Base-by-base conservation (phyloP, 805 yeast genomes). In the Saccharomyces paradoxus region DNA sequence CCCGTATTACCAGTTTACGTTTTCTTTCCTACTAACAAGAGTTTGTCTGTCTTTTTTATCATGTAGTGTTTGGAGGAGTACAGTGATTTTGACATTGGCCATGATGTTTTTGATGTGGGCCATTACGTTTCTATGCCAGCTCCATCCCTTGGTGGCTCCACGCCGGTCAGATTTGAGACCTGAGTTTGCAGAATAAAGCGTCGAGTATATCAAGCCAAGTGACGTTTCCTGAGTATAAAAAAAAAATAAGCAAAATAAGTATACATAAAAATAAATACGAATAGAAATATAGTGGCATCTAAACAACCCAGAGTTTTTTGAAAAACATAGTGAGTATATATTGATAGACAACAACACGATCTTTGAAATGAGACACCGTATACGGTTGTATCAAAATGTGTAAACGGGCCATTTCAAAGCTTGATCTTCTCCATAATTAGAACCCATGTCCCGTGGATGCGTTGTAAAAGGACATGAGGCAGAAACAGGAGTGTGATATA, bases 51-150 rank as follows among this genome's bases (percentile, higher is more conserved):
- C 24, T 48, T 30, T 30, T 51, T 37, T 30, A 21, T 49, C 24
- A 24, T 8, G 17, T 9, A 78, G 82, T 47, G 85, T 81, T 53
- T 81, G 89, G 89, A 79, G 90, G 73, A 82, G 87, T 60, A 83
- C 89, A 24, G 83, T 71, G 46, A 81, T 84, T 50, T 75, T 87
- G 58, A 79, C 88, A 8, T 69, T 87, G 61, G 79, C 89, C 24
- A 84, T 87, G 91, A 84, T 87, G 74, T 87, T 79, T 69, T 75
- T 87, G 66, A 84, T 87, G 91, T 87, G 95, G 95, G 97, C 97
- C 31, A 84, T 90, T 64, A 90, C 97, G 7, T 90, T 89, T 67
- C 76, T 90, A 60, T 74, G 75, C 37, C 97, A 91, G 69, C 75
- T 91, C 56, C 97, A 91, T 71, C 97, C 97, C 6, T 77, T 91